phyloP scores from a whole-genome alignment of 2,329 filamentous ascomycete genomes.

The Beauveria australis region DNA sequence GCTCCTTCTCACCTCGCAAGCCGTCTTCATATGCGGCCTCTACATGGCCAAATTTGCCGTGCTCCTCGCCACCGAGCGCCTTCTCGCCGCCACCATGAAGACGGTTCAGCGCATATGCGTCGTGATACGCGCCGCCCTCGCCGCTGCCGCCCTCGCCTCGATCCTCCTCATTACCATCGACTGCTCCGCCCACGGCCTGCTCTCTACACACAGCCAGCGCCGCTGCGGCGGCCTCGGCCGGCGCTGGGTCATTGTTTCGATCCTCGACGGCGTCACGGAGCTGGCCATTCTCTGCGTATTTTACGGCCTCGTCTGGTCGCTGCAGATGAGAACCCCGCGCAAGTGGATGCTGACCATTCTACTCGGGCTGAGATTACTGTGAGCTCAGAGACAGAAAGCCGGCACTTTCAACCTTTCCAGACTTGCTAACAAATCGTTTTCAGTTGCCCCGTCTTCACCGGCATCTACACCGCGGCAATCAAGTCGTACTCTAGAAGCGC shows the following conservation, averaged over 20 bases:
- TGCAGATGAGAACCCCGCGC: conserved; percentile 1
- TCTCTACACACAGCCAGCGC: background rate
- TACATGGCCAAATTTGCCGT: conserved; percentile 16
- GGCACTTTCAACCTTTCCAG: conserved; percentile 5
- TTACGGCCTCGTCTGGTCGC: conserved; percentile 8
- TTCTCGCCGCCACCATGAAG: conserved; percentile 12
- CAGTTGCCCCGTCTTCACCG: conserved; percentile 12
- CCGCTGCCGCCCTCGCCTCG: conserved; percentile 8
- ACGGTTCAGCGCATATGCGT: conserved; percentile 11
- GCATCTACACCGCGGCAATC: conserved; percentile 11
- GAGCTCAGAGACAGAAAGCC: background rate
- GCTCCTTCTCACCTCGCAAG: conserved; percentile 11
- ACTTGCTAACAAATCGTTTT: background rate
- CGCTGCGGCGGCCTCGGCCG: background rate
- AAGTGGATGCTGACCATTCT: conserved; percentile 7
- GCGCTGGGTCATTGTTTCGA: conserved; percentile 2
- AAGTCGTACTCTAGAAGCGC: conserved; percentile 5
- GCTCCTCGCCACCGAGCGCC: conserved; percentile 14
- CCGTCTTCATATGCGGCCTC: conserved; percentile 11
- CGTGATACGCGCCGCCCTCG: conserved; percentile 1
- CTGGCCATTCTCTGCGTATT: conserved; percentile 4
- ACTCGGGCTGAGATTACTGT: conserved; percentile 3
- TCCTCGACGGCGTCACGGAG: conserved; percentile 6
- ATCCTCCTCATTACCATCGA: conserved; percentile 2
- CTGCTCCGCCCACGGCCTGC: background rate